Conservation (phyloP, 768 basidiomycete genomes). For the Pleurotus cornucopiae region DNA sequence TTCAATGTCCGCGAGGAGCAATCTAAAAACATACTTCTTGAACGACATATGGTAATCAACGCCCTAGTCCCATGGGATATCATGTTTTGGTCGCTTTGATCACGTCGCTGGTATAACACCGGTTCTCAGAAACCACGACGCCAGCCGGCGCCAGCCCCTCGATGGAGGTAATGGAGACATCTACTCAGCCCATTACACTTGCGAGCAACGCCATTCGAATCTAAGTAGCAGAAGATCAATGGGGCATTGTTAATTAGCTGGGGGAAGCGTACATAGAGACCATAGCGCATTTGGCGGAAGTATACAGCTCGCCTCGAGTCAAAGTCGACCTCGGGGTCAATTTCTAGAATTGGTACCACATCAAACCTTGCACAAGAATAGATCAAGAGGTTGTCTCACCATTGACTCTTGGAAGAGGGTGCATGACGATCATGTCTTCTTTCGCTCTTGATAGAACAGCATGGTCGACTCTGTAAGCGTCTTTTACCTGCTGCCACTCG, state of each 20-base stretch:
- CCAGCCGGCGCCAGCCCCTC: background rate
- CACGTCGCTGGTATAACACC: background rate
- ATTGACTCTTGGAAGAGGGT: constrained; percentile 92
- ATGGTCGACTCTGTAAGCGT: constrained; percentile 91
- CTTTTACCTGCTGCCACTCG: constrained; percentile 90
- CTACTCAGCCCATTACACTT: constrained; percentile 43
- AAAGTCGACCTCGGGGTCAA: constrained; percentile 97
- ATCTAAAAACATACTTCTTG: no score
- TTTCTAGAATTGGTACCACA: constrained; percentile 54
- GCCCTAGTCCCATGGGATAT: no score
- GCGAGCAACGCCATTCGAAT: constrained; percentile 80
- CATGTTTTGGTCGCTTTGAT: background rate
- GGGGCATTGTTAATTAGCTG: background rate
- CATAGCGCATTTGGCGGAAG: constrained; percentile 98
- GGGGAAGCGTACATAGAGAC: constrained; percentile 74
- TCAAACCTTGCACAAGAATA: background rate
- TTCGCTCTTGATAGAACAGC: constrained; percentile 91
- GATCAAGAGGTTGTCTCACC: constrained; percentile 37
- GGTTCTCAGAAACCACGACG: background rate
- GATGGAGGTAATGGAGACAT: background rate
- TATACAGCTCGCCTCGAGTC: constrained; percentile 92
- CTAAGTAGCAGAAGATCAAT: constrained; percentile 25
- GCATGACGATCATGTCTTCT: constrained; percentile 98
- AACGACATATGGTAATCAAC: no score
- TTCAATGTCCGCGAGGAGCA: no score